phyloP scores from a whole-genome alignment of 768 basidiomycete species.

The Rhizopogon sp. region DNA sequence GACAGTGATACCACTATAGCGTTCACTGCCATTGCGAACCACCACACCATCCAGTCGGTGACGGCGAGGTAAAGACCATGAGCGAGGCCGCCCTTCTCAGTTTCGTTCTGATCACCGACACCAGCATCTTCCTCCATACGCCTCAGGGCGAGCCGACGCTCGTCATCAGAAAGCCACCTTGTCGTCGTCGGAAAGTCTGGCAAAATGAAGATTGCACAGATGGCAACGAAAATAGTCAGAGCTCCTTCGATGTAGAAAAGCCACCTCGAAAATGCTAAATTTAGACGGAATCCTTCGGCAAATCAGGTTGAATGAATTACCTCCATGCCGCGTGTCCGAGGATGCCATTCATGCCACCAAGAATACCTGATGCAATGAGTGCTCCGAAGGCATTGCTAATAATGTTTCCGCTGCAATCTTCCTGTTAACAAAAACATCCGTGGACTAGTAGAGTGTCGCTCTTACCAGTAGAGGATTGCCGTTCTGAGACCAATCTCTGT shows the following conservation, averaged over 20 bases:
- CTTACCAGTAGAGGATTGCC: conserved; percentile 39
- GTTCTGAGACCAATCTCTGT: conserved; percentile 40
- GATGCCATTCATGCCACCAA: conserved; percentile 41
- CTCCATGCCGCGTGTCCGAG: conserved; percentile 51
- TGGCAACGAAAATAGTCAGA: conserved; percentile 39
- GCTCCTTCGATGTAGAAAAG: conserved; percentile 45
- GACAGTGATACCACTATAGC: conserved; percentile 44
- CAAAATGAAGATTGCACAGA: conserved; percentile 41
- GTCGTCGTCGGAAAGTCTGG: conserved; percentile 43
- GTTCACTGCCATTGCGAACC: conserved; percentile 51
- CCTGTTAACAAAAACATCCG: not conserved
- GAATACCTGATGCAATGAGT: conserved; percentile 43
- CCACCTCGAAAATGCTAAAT: conserved; percentile 30
- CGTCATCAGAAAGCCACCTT: conserved; percentile 30
- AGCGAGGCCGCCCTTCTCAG: conserved; percentile 31
- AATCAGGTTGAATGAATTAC: conserved; percentile 19
- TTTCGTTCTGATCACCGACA: conserved; percentile 48
- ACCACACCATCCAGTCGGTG: conserved; percentile 80
- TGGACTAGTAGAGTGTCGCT: not conserved
- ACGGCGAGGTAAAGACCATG: conserved; percentile 57
- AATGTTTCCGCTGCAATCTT: conserved; percentile 31
- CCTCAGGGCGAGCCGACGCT: conserved; percentile 43
- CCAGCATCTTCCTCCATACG: conserved; percentile 66
- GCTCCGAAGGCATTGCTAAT: conserved; percentile 54
- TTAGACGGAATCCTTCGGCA: conserved; percentile 2